Percentiles rank a stretch among this genome's conserved stretches.
phyloP scores from a whole-genome alignment of 495 filamentous ascomycete genomes.

The Aspergillus sparsus region DNA sequence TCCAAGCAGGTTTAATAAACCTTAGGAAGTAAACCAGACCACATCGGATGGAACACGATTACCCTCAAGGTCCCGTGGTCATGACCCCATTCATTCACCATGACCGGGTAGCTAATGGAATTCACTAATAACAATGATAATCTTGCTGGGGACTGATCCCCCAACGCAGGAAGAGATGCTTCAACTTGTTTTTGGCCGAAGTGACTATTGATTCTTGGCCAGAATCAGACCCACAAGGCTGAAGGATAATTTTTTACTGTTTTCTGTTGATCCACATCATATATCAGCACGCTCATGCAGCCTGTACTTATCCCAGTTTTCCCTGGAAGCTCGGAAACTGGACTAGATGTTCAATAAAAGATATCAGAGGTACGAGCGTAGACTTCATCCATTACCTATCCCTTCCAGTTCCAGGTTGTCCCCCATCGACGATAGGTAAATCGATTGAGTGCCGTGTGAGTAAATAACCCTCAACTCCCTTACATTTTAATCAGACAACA shows the following conservation, averaged over 20 bases:
- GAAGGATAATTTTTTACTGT: slow-evolving; percentile 1
- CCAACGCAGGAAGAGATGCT: not conserved
- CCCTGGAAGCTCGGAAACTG: not conserved
- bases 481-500: not conserved
- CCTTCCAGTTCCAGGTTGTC: not conserved
- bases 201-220: not conserved
- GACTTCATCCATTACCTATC: not conserved
- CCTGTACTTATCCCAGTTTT: not conserved
- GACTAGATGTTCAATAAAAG: too few relatives aligned
- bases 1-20: too few relatives aligned
- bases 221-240: slow-evolving; percentile 22
- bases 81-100: too few relatives aligned
- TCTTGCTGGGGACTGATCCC: not conserved
- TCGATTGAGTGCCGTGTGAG: too few relatives aligned
- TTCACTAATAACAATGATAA: not conserved
- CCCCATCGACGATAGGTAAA: too few relatives aligned
- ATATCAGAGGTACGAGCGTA: too few relatives aligned
- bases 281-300: not conserved
- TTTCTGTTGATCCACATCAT: not conserved
- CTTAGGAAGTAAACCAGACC: too few relatives aligned
- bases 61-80: too few relatives aligned
- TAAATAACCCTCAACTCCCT: not conserved
- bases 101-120: too few relatives aligned
- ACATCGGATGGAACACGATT: too few relatives aligned
- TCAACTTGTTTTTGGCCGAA: not conserved